phyloP scores from a whole-genome alignment of 148 eudicot species.

The Cornus kousa region DNA sequence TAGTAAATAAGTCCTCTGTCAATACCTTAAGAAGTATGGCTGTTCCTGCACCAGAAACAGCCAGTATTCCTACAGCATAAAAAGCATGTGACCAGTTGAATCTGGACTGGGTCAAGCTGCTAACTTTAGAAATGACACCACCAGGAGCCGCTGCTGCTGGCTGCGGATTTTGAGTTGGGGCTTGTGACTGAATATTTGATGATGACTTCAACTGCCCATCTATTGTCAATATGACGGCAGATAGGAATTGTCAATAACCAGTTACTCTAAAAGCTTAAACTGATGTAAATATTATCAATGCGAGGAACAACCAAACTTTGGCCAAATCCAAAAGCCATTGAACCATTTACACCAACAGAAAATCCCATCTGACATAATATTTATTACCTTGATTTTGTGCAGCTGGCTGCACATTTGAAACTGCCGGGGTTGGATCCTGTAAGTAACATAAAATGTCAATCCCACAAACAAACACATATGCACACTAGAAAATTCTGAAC shows the following conservation, averaged over 20 bases:
- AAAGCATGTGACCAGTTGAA: slow-evolving; percentile 89
- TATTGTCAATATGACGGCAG: slow-evolving; percentile 21
- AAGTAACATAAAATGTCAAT: slow-evolving; percentile 8
- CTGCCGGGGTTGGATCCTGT: slow-evolving; percentile 73
- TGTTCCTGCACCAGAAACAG: slow-evolving; percentile 89
- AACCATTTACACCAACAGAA: not conserved
- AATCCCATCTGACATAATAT: not conserved
- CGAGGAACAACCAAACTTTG: not conserved
- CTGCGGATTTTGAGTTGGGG: slow-evolving; percentile 50
- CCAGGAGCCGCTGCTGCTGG: slow-evolving; percentile 46
- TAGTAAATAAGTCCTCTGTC: not conserved
- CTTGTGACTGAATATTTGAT: slow-evolving; percentile 46
- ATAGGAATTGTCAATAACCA: not conserved
- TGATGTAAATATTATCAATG: not conserved
- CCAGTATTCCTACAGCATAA: slow-evolving; percentile 71
- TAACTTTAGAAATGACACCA: slow-evolving; percentile 38
- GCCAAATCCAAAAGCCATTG: not conserved
- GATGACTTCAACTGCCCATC: slow-evolving; percentile 56
- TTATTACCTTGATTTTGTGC: slow-evolving; percentile 58
- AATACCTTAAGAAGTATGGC: slow-evolving; percentile 72
- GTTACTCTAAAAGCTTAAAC: not conserved
- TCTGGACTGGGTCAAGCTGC: slow-evolving; percentile 33
- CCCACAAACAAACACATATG: not conserved
- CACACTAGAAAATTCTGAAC: not conserved
- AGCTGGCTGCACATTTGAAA: slow-evolving; percentile 45